Evolutionary conservation across 768 basidiomycete genomes (phyloP), one percentile per base, ranked within the genome.

Genomic region (Floccularia luteovirens): DNA sequence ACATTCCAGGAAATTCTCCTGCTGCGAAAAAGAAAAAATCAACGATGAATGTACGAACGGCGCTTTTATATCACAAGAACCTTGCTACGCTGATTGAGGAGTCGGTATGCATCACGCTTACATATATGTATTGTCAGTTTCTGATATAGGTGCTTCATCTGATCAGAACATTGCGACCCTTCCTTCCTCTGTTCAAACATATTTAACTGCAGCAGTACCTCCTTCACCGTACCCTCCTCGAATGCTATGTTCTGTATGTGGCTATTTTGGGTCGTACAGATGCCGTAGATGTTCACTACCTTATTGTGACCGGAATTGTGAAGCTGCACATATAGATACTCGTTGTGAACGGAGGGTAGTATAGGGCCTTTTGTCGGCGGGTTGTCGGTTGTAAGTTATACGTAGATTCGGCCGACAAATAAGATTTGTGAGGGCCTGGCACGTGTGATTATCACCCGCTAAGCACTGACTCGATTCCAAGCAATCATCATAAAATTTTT

Each of bases 21-120:
- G 70, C 69, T 16, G 70, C 73, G 25, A 69, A 60, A 49, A 82
- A 77, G 69, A 88, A 82, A 64, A 90, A 89, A 56, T 82, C 85
- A 10, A 82, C 76, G 3, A 86, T 84, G 77, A 82, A 75, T 48
- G 77, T 91, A 42, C 73, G 90, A 43, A 77, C 79, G 21, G 85
- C 89, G 14, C 65, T 91, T 24, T 60, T 92, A 32, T 92, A 91
- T 59, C 79, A 82, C 48, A 92, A 91, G 60, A 87, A 75, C 47
- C 67, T 92, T 11, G 63, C 74, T 3, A 69, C 77, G 4, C 67
- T 90, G 38, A 61, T 92, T 19, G 84, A 88, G 14, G 89, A 90
- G 65, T 82, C 85, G 41, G 90, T 90, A 49, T 46, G 85, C 69
- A 24, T 19, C 39, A n/a, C 30, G 3, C 34, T 12, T 34, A 8